Conservation (phyloP, 2,329 filamentous ascomycete genomes). For the Calonectria hongkongensis region DNA sequence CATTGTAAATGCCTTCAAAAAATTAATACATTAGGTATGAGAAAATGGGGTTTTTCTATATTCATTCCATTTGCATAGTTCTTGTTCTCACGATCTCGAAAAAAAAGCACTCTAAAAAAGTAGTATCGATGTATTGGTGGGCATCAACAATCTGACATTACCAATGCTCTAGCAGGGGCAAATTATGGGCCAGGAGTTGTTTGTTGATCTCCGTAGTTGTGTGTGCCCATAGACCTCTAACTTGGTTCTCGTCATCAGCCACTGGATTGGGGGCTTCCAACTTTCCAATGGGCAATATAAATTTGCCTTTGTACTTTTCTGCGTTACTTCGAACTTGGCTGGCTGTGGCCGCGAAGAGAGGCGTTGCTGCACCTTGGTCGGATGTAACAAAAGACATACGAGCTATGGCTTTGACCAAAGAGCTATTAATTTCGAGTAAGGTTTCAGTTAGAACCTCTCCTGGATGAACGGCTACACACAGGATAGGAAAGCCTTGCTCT, state of each 20-base stretch:
- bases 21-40: too few relatives aligned
- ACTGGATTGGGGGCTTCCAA: slow-evolving; percentile 8
- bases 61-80: too few relatives aligned
- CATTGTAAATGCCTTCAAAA: too few relatives aligned
- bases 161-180: too few relatives aligned
- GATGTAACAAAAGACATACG: neutral
- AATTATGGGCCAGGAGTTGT: neutral
- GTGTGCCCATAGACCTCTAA: slow-evolving; percentile 25
- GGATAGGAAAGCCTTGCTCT: slow-evolving; percentile 21
- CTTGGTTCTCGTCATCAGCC: slow-evolving; percentile 17
- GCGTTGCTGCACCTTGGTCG: slow-evolving; percentile 28
- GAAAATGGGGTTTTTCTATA: too few relatives aligned
- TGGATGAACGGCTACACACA: slow-evolving; percentile 26
- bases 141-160: too few relatives aligned
- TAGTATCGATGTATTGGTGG: too few relatives aligned
- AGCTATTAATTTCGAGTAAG: neutral
- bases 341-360: slow-evolving; percentile 37
- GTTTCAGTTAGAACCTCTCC: slow-evolving; percentile 31
- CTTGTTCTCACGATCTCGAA: too few relatives aligned
- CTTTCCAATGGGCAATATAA: slow-evolving; percentile 25
- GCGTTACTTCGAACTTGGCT: slow-evolving; percentile 11
- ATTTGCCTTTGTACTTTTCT: slow-evolving; percentile 26
- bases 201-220: slow-evolving; percentile 31
- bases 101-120: too few relatives aligned
- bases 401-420: neutral